These are phyloP conservation scores for Bretschneidera sinensis DNA, from an alignment of 345 rosid genomes.

Conservation along the genomic window DNA sequence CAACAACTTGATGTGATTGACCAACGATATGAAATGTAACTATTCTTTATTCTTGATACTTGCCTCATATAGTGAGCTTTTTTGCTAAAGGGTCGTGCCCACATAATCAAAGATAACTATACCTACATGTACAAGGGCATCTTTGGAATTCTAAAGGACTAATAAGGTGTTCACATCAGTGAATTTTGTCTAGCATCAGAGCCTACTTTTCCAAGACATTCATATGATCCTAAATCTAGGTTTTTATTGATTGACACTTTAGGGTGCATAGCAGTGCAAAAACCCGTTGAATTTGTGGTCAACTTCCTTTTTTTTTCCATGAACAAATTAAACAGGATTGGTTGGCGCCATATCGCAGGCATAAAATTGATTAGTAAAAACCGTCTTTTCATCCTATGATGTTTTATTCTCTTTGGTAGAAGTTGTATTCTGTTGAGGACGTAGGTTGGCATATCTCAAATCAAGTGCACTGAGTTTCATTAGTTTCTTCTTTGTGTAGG, in stretches of 20 bases:
- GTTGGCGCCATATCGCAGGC: background rate
- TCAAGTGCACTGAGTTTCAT: background rate
- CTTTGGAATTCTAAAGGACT: background rate
- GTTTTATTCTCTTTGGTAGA: background rate
- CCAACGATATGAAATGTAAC: constrained; percentile 62
- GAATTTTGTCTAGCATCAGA: background rate
- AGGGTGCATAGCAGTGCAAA: background rate
- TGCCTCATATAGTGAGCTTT: background rate
- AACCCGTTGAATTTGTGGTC: background rate
- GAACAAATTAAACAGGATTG: background rate
- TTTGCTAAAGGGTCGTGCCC: background rate
- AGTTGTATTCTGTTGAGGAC: constrained; percentile 10
- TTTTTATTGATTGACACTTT: constrained; percentile 7
- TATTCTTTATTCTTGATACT: constrained; percentile 9
- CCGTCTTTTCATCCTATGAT: background rate
- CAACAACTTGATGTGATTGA: constrained; percentile 67
- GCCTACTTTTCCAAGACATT: background rate
- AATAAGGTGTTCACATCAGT: background rate
- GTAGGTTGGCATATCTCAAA: constrained; percentile 3
- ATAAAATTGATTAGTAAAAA: background rate
- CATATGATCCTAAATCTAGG: background rate
- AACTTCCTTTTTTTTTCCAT: constrained; percentile 2
- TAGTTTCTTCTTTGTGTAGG: constrained; percentile 30
- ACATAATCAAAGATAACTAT: background rate
- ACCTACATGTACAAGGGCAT: background rate